Percentiles rank a stretch among this genome's conserved stretches.
Evolutionary conservation across 1,284 basidiomycete species (phyloP).

Genomic region (Cutaneotrichosporon sp.): DNA sequence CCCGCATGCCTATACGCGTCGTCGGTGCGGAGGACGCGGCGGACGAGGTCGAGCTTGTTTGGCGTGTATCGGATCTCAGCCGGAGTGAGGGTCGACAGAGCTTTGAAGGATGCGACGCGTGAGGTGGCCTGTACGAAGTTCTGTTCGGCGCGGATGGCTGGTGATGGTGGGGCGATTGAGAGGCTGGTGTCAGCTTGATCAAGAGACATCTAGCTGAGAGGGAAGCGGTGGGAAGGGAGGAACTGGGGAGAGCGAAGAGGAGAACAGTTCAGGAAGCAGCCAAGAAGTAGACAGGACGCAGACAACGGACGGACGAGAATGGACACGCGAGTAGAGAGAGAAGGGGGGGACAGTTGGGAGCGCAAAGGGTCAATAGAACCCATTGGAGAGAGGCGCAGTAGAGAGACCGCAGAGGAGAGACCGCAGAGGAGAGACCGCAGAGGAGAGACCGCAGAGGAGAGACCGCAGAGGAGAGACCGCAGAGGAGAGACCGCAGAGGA

Average conservation of each 20-base stretch:
- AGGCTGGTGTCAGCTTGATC: conserved; percentile 58
- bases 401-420: too few relatives aligned
- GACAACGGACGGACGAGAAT: too few relatives aligned
- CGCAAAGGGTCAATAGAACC: too few relatives aligned
- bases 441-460: neutral
- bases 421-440: neutral
- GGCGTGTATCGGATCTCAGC: conserved; percentile 85
- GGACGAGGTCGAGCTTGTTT: conserved; percentile 74
- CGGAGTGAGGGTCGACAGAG: conserved; percentile 73
- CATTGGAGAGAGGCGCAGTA: too few relatives aligned
- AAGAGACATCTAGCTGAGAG: neutral
- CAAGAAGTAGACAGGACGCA: too few relatives aligned
- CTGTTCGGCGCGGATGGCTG: conserved; percentile 66
- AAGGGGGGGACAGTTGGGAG: too few relatives aligned
- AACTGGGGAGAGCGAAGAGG: too few relatives aligned
- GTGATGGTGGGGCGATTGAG: conserved; percentile 66
- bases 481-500: too few relatives aligned
- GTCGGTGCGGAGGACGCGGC: conserved; percentile 70
- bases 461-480: too few relatives aligned
- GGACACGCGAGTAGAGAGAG: too few relatives aligned
- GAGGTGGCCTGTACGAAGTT: conserved; percentile 91
- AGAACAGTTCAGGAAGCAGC: too few relatives aligned
- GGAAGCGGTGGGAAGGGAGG: neutral
- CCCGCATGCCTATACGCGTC: conserved; percentile 86
- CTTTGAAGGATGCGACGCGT: conserved; percentile 63